Evolutionary conservation across 768 basidiomycete genomes (phyloP), one percentile per base, ranked within the genome.

Genomic region (Cantharellus cinnabarinus): DNA sequence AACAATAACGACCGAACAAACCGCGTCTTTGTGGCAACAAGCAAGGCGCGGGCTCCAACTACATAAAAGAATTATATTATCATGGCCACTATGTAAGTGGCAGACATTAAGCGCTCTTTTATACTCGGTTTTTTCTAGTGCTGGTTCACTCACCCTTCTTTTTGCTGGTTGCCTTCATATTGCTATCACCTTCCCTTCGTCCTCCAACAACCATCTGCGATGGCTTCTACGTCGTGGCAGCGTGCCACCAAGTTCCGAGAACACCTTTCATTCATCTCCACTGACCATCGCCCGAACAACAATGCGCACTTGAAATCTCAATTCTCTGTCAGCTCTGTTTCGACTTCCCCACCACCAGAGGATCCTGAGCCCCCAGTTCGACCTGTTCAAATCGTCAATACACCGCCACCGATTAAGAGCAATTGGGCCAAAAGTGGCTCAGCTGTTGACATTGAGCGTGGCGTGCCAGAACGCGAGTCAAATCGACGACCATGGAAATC

Each of bases 161-260:
- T 1, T 29, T 29, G 20, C 20, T 29, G 20, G 20, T 29, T 29
- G 0, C 20, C 20, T 29, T 29, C 10, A 48, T 48, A 29, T 48
- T 1, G 10, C 44, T 48, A 29, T 48, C 44, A 10, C 10, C 44
- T 48, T 48, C 44, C 20, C 44, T 48, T 29, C 44, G 10, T 29
- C 44, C 29, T 48, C 44, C 44, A 10, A 48, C 29, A 10, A 10
- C 29, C 44, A 48, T 48, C 44, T 48, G 44, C 44, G 29, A 48
- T 48, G 44, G 10, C 44, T 10, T 29, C 44, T 10, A 10, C 44
- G 14, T 61, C 60, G 4, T 61, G 60, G 60, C 60, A 61, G 48
- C 58, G 44, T 35, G 58, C 60, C 15, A 61, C 60, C 41, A 61
- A 52, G 58, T 61, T 61, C 50, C 42, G 58, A 34, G 60, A 61